Evolutionary conservation across 179 eudicot genomes (phyloP), one percentile per base, ranked within the genome.

Genomic region (Gypsophila paniculata): DNA sequence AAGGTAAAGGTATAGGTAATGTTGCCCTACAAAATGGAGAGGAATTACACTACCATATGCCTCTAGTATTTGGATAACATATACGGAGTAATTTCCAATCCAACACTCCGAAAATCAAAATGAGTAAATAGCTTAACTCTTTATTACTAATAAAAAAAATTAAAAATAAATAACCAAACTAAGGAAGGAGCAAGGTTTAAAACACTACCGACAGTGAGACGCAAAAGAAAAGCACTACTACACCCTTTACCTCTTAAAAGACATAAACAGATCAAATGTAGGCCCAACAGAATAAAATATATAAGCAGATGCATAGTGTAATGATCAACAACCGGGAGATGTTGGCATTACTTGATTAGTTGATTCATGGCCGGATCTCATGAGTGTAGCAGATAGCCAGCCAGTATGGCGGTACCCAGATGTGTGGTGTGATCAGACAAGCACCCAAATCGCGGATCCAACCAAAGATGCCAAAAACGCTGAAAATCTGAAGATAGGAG

Each of bases 401-500:
- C 6, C 2, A 1, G 34, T n/a, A n/a, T n/a, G 34, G 34, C 34
- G 4, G 34, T 29, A 29, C 34, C 34, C 34, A 29, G 34, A 1
- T 29, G 44, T 39, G 44, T 39, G 8, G 57, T 53, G 10, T 26
- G 54, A 21, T 15, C 36, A 63, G 49, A 18, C 46, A 49, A 66
- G 44, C 52, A 67, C 67, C 60, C 80, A 76, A 46, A 59, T 17
- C 0, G 65, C 75, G 19, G 61, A 42, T 64, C 61, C 83, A 59
- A 73, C 19, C 26, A 70, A 59, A 61, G 70, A 73, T 0, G 65
- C 75, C 49, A 80, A 44, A 53, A 68, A 48, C 2, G 57, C 0
- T 19, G 80, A 65, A 53, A 23, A 26, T 38, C 48, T 26, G 25
- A 44, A 15, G 42, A 74, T 26, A 22, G 61, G 72, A 65, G 84